Evolutionary conservation across 2,329 filamentous ascomycete genomes (phyloP).

Genomic region (Cercospora sp.): DNA sequence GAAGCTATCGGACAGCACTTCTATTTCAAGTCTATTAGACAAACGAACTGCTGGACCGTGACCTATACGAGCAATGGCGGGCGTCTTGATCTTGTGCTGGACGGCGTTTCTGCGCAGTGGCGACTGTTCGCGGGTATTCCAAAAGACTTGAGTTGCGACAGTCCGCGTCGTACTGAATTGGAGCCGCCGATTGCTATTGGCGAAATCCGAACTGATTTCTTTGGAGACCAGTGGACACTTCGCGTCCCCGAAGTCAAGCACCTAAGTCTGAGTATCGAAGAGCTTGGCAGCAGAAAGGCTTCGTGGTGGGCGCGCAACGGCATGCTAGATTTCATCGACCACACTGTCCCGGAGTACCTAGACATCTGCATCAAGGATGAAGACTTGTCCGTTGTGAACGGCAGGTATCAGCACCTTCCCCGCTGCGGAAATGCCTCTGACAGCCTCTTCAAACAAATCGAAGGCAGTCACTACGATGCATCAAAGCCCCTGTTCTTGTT

Average conservation of each 20-base stretch:
- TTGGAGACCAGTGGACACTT: constrained; percentile 49
- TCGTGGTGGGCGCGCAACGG: constrained; percentile 44
- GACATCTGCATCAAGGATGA: constrained; percentile 40
- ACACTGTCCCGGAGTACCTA: constrained; percentile 50
- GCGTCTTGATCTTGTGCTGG: constrained; percentile 43
- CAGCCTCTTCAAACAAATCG: constrained; percentile 54
- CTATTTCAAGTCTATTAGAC: constrained; percentile 39
- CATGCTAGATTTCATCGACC: constrained; percentile 42
- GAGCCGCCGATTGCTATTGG: constrained; percentile 33
- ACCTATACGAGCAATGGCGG: constrained; percentile 42
- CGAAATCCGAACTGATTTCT: constrained; percentile 26
- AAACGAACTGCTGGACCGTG: constrained; percentile 44
- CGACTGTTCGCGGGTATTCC: constrained; percentile 34
- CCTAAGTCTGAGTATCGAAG: constrained; percentile 29
- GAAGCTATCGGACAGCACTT: constrained; percentile 40
- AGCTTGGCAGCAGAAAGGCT: constrained; percentile 25
- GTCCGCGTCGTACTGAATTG: constrained; percentile 28
- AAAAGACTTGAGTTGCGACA: constrained; percentile 24
- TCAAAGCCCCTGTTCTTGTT: constrained; percentile 55
- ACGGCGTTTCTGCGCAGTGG: constrained; percentile 29
- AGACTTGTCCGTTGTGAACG: constrained; percentile 43
- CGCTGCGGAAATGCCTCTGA: constrained; percentile 60
- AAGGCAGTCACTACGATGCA: not conserved
- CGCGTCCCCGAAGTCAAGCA: constrained; percentile 38
- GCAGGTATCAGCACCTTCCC: constrained; percentile 54